Base-by-base conservation (phyloP, 164 flowering plant genomes). In the Euptelea pleiosperma region DNA sequence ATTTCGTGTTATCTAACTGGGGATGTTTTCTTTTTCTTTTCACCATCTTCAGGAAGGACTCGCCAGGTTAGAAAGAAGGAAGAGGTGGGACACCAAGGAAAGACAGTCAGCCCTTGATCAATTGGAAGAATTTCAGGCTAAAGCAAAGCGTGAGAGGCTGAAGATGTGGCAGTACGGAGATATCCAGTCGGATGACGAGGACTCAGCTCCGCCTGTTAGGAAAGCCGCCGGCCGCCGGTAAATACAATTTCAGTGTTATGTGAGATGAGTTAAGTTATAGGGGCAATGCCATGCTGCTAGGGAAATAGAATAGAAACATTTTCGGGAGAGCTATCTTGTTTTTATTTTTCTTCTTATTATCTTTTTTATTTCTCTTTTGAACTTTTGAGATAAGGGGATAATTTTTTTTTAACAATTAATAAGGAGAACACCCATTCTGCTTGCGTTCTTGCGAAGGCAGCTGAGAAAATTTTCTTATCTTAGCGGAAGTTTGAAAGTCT, bases 31-130 rank as follows among this genome's bases (percentile, higher is more conserved):
- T n/a, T n/a, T n/a, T n/a, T n/a, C n/a, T n/a, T n/a, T n/a, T n/a
- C n/a, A n/a, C n/a, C n/a, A n/a, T n/a, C n/a, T n/a, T n/a, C 86
- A 94, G 99, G 96, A 80, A 53, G 99, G 99, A 69, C 82, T 85
- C 33, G 93, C 98, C n/a, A 76, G 84, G 65, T 49, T 87, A 68
- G 99, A 89, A 68, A 90, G 83, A 54, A 77, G 78, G 73, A 85
- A 69, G 71, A 87, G 73, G 66, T 87, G 89, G 91, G 99, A 85
- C 33, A 30, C 75, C 3, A 81, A 58, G 61, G 96, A 91, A 11
- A 85, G 80, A 60, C 78, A 79, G 65, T 29, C 63, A 5, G 84
- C 83, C 52, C 63, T 88, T 29, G 96, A 86, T 29, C 82, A 77
- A 41, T 54, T 94, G 76, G 95, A 94, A 61, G 79, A 77, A 47